Conservation (phyloP, 768 basidiomycete genomes). For the Strobilomyces echinocephalus region DNA sequence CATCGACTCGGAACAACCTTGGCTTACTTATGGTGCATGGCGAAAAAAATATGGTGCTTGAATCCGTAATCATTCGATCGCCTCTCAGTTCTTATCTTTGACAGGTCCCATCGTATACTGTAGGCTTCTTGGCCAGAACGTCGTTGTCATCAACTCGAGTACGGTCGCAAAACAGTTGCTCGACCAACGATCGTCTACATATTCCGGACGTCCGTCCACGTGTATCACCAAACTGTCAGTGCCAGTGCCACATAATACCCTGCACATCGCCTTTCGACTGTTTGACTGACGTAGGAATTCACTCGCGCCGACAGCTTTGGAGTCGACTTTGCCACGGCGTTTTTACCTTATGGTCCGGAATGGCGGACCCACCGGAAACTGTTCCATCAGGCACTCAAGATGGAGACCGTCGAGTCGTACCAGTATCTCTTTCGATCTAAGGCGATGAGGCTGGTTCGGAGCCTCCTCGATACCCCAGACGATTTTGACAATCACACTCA, state of each 20-base stretch:
- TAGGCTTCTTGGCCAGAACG: slow-evolving; percentile 21
- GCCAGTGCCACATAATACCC: background rate
- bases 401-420: slow-evolving; percentile 16
- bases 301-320: slow-evolving; percentile 19
- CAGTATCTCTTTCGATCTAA: slow-evolving; percentile 23
- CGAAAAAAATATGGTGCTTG: slow-evolving; percentile 25
- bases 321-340: slow-evolving; percentile 27
- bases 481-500: slow-evolving; percentile 25
- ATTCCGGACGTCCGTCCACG: slow-evolving; percentile 26
- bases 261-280: background rate
- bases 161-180: slow-evolving; percentile 25
- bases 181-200: slow-evolving; percentile 27
- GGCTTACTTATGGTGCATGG: slow-evolving; percentile 28
- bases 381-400: slow-evolving; percentile 26
- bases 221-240: slow-evolving; percentile 22
- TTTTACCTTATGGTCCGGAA: slow-evolving; percentile 25
- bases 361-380: slow-evolving; percentile 28
- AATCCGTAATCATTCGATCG: background rate
- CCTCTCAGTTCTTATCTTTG: background rate
- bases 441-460: slow-evolving; percentile 13
- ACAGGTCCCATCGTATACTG: slow-evolving; percentile 29
- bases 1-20: slow-evolving; percentile 19
- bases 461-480: slow-evolving; percentile 20
- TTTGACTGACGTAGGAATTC: background rate
- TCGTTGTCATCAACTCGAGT: slow-evolving; percentile 26